These are phyloP conservation scores for Mucor irregularis DNA, from an alignment of 371 early-diverging fungal species.

Conservation along the genomic window DNA sequence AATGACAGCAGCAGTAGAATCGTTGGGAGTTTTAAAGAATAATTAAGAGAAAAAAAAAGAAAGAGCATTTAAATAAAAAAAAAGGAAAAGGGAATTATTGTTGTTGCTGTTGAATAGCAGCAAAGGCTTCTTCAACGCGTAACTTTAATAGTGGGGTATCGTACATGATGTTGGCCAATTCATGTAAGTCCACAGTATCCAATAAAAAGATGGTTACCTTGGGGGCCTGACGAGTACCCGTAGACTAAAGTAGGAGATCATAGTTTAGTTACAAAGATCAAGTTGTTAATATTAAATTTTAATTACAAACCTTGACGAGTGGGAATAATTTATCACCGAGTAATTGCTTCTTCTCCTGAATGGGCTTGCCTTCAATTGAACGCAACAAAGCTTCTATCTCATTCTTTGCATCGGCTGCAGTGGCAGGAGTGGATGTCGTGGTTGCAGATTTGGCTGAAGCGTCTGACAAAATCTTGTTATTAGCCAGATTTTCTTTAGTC, in stretches of 20 bases:
- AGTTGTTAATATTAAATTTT: neutral
- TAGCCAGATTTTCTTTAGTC: constrained; percentile 14
- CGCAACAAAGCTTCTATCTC: constrained; percentile 14
- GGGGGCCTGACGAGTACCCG: constrained; percentile 40
- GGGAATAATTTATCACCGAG: constrained; percentile 45
- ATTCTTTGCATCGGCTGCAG: constrained; percentile 3
- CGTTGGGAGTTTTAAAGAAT: constrained; percentile 1
- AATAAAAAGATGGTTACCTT: constrained; percentile 47
- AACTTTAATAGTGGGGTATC: constrained; percentile 30
- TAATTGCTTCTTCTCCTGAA: constrained; percentile 39
- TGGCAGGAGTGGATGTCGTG: neutral
- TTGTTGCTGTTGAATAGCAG: constrained; percentile 15
- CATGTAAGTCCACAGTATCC: constrained; percentile 41
- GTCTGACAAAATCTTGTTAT: no score
- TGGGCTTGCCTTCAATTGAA: constrained; percentile 29
- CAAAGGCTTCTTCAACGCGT: constrained; percentile 29
- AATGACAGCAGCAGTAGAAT: constrained; percentile 2
- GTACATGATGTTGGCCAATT: constrained; percentile 45
- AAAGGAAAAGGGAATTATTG: constrained; percentile 2
- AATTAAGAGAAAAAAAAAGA: constrained; percentile 1
- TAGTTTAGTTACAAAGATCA: neutral
- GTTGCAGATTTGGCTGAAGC: no score
- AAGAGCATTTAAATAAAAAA: constrained; percentile 8
- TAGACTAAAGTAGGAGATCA: constrained; percentile 21
- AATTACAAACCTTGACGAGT: constrained; percentile 47